Base-by-base conservation (phyloP, 192 early-diverging fungal species). In the Spizellomyces punctatus region DNA sequence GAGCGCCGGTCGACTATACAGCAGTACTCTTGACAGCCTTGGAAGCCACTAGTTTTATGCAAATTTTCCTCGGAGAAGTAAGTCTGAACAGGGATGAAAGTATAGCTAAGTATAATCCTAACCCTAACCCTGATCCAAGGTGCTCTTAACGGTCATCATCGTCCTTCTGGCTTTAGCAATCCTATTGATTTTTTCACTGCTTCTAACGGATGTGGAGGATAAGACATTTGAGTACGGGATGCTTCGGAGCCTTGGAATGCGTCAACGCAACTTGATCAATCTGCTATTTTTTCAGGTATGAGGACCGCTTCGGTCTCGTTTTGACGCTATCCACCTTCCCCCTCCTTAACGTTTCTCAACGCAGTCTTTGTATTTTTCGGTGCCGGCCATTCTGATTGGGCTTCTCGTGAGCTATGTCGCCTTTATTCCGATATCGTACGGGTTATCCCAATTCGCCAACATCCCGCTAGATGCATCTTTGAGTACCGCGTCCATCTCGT, bases 221-320 rank as follows among this genome's bases (percentile, higher is more conserved):
- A 78, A 78, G 50, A 78, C 77, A 17, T 78, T 75, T 63, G 77
- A 78, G 56, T 78, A 75, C 48, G 77, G 77, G 17, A 78, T 78
- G 77, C 64, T 78, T 8, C 19, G 77, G 41, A 75, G 42, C 7
- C 48, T 78, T 9, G 77, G 77, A 12, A 50, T 78, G 74, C 58
- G 50, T 47, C 77, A 78, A 44, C 52, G 12, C 1, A 27, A 47
- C 12, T 27, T 78, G 47, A 66, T 78, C 21, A 58, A 67, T 10
- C 63, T 78, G 4, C 58, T 78, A 10, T 56, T 75, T n/a, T 71
- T 64, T 16, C 77, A 78, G 73, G 67, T 70, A 63, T 6, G 50
- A 54, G 12, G 50, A 0, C 14, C 27, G 27, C 27, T 36, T 36
- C 27, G 27, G 27, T 36, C 3, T 36, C 27, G 27, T 36, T 36